A percentile compares a stretch with the other conserved stretches of the same genome.
Conservation (phyloP, 2,329 filamentous ascomycete genomes). For the Dothiorella sarmentorum region DNA sequence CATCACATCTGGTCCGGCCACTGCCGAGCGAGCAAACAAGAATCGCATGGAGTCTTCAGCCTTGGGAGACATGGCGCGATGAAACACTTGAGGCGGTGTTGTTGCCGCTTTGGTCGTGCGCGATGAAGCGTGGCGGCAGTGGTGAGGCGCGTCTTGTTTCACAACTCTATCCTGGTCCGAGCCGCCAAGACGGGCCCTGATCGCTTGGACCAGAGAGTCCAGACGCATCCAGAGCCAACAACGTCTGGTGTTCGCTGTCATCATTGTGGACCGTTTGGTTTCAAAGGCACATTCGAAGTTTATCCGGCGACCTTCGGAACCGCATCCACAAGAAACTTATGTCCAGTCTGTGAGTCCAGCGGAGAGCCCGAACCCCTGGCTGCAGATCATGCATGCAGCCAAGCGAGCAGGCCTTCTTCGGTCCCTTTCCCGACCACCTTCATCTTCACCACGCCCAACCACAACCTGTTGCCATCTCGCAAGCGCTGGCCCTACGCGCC, state of each 20-base stretch:
- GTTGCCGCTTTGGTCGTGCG: not conserved
- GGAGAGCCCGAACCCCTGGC: not conserved
- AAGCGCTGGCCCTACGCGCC: not conserved
- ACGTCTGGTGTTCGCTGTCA: too few relatives aligned
- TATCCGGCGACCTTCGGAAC: not conserved
- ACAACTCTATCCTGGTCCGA: not conserved
- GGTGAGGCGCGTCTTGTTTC: slow-evolving; percentile 3
- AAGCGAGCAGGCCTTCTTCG: not conserved
- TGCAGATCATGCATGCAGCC: slow-evolving; percentile 1
- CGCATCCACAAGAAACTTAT: too few relatives aligned
- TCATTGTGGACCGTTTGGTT: not conserved
- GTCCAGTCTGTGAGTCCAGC: too few relatives aligned
- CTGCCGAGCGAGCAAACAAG: not conserved
- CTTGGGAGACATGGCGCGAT: not conserved
- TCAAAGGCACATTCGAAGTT: not conserved
- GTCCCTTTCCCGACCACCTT: not conserved
- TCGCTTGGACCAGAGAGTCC: not conserved
- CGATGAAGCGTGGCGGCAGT: not conserved
- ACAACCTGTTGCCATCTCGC: not conserved
- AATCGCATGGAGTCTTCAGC: not conserved
- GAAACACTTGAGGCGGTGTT: not conserved
- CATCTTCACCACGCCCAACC: not conserved
- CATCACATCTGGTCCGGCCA: not conserved
- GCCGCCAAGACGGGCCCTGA: slow-evolving; percentile 6
- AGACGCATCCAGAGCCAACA: slow-evolving; percentile 4